Conservation (phyloP, 768 basidiomycete genomes). For the Podaxis mareebaensis region DNA sequence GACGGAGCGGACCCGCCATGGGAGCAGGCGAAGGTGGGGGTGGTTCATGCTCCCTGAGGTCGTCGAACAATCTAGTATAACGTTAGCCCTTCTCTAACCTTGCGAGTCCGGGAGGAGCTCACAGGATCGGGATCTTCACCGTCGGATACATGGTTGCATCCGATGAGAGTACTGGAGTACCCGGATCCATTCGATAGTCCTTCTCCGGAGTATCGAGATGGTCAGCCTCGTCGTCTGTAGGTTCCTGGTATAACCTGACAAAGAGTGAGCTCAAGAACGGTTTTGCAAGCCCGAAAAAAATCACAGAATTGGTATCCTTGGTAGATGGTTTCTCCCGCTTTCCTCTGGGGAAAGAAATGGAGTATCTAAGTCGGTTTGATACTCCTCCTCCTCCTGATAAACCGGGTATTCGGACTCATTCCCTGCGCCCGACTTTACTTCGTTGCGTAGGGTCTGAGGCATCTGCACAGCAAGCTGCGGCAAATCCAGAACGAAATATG, state of each 20-base stretch:
- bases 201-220: background rate
- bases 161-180: background rate
- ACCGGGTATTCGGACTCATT: conserved; percentile 43
- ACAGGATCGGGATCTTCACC: background rate
- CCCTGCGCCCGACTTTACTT: conserved; percentile 42
- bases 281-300: background rate
- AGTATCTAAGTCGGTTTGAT: background rate
- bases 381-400: conserved; percentile 41
- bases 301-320: conserved; percentile 11
- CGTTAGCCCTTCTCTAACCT: background rate
- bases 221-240: conserved; percentile 7
- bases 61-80: conserved; percentile 47
- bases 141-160: background rate
- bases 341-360: conserved; percentile 11
- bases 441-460: conserved; percentile 39
- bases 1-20: conserved; percentile 44
- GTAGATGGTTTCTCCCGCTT: background rate
- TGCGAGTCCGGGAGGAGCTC: background rate
- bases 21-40: conserved; percentile 29
- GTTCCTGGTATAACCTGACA: conserved; percentile 7
- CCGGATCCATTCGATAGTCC: background rate
- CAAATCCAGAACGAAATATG: background rate
- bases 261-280: background rate
- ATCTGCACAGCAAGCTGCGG: conserved; percentile 44
- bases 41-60: conserved; percentile 37